phyloP scores from a whole-genome alignment of 345 rosid genomes.

The Diplotaxis tenuifolia region DNA sequence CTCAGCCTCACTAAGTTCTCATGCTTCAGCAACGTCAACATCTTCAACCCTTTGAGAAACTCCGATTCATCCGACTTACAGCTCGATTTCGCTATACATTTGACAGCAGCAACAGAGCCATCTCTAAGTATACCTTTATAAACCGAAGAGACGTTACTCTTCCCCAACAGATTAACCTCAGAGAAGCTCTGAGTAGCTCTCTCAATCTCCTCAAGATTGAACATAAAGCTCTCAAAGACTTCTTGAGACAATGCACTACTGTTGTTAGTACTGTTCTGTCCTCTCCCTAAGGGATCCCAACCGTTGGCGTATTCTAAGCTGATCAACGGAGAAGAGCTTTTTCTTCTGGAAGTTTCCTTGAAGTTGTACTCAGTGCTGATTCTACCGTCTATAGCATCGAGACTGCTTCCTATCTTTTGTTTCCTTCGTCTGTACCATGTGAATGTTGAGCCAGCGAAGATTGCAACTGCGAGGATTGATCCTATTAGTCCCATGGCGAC shows the following conservation, averaged over 20 bases:
- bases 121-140: constrained; percentile 86
- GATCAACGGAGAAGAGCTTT: constrained; percentile 69
- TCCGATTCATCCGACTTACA: constrained; percentile 81
- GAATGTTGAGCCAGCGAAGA: constrained; percentile 49
- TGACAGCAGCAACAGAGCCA: constrained; percentile 70
- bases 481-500: constrained; percentile 52
- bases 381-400: constrained; percentile 56
- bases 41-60: constrained; percentile 76
- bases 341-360: constrained; percentile 53
- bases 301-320: constrained; percentile 88
- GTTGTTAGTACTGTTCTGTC: constrained; percentile 41
- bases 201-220: constrained; percentile 89
- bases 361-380: constrained; percentile 64
- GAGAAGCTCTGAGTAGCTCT: constrained; percentile 92
- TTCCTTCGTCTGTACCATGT: constrained; percentile 60
- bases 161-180: constrained; percentile 70
- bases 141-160: constrained; percentile 66
- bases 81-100: constrained; percentile 79
- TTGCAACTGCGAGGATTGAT: constrained; percentile 38
- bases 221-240: constrained; percentile 85
- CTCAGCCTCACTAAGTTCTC: constrained; percentile 73
- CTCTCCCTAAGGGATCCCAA: constrained; percentile 86
- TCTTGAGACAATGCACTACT: constrained; percentile 64
- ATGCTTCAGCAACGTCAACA: constrained; percentile 68
- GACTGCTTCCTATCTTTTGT: constrained; percentile 67